These are phyloP conservation scores for Hippophae tibetana DNA, from an alignment of 306 rosid genomes.

Conservation along the genomic window DNA sequence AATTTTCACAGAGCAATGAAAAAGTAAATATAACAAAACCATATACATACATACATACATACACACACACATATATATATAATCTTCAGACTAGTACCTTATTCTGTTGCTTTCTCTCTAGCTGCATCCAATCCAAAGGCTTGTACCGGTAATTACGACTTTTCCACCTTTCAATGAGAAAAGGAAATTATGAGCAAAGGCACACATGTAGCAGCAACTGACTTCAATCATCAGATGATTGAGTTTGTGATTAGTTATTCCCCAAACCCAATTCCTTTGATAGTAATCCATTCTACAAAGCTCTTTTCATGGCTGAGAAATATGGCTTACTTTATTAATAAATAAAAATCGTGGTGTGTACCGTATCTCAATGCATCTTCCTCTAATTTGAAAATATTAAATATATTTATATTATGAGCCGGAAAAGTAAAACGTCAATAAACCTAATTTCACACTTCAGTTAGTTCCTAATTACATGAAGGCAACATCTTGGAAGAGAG, in stretches of 20 bases:
- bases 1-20: slow-evolving; percentile 9
- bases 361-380: background rate
- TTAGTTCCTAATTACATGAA: no score
- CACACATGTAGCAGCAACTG: background rate
- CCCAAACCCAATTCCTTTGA: no score
- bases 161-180: slow-evolving; percentile 46
- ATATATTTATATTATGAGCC: no score
- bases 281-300: background rate
- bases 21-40: background rate
- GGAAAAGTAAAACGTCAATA: no score
- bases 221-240: background rate
- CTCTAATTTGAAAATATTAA: no score
- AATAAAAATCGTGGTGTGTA: background rate
- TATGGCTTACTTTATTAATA: background rate
- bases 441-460: no score
- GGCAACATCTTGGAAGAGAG: no score
- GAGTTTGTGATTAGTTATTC: no score
- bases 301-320: background rate
- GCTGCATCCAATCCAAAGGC: slow-evolving; percentile 47
- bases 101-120: slow-evolving; percentile 48
- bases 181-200: background rate
- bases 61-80: no score
- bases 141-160: slow-evolving; percentile 45
- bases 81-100: slow-evolving; percentile 38
- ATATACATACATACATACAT: no score